A percentile compares a stretch with the other conserved stretches of the same genome.
Evolutionary conservation across 805 yeast species (phyloP).

Genomic region (Kodamaea jinghongensis): DNA sequence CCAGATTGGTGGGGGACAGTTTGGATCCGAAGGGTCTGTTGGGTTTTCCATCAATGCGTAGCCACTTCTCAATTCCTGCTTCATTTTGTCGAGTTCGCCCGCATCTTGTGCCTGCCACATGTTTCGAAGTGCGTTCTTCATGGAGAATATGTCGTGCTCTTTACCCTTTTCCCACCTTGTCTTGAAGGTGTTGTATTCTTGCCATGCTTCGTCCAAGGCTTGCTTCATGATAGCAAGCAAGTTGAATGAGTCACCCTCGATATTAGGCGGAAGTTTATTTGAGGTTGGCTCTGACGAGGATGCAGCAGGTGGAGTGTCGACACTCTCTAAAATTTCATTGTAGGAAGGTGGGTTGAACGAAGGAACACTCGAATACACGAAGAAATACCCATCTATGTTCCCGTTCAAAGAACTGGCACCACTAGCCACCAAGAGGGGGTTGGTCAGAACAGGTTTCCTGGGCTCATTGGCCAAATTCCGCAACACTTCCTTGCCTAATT

Average conservation of each 20-base stretch:
- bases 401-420: constrained; percentile 80
- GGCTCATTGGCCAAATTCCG: constrained; percentile 64
- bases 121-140: constrained; percentile 55
- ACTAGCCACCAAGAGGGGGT: constrained; percentile 69
- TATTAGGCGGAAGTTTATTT: neutral
- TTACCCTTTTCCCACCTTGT: constrained; percentile 59
- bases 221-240: constrained; percentile 47
- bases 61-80: constrained; percentile 29
- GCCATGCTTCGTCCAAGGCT: constrained; percentile 72
- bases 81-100: constrained; percentile 17
- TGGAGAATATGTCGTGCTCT: constrained; percentile 64
- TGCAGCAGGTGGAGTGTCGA: constrained; percentile 10
- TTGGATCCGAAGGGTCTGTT: constrained; percentile 33
- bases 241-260: constrained; percentile 28
- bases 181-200: constrained; percentile 56
- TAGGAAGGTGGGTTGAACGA: constrained; percentile 59
- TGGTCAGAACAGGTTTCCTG: constrained; percentile 57
- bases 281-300: constrained; percentile 1
- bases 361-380: constrained; percentile 70
- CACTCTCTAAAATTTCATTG: constrained; percentile 25
- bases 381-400: constrained; percentile 68
- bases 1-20: constrained; percentile 60
- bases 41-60: constrained; percentile 27
- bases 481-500: constrained; percentile 56
- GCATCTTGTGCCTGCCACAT: constrained; percentile 50